These are phyloP conservation scores for Claviceps arundinis DNA, from an alignment of 2,329 filamentous ascomycete genomes.

Conservation along the genomic window DNA sequence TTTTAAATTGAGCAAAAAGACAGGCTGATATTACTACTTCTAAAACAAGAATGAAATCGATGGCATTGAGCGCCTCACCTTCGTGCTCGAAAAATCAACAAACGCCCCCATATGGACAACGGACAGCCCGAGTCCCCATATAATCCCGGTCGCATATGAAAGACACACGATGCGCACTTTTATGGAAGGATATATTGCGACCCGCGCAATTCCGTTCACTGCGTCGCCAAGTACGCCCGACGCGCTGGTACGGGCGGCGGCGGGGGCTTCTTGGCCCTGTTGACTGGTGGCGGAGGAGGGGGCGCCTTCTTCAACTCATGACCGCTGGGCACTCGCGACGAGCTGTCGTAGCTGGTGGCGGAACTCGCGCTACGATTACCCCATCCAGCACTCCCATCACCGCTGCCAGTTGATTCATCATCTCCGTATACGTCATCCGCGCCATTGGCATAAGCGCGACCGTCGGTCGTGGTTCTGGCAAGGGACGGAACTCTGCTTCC, in stretches of 20 bases:
- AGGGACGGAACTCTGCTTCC: conserved; percentile 26
- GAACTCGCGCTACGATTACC: conserved; percentile 39
- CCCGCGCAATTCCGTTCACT: conserved; percentile 2
- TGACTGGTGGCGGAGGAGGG: conserved; percentile 37
- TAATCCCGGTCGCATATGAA: neutral
- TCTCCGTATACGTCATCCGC: conserved; percentile 34
- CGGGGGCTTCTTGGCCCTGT: conserved; percentile 30
- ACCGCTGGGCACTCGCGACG: conserved; percentile 13
- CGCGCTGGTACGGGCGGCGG: conserved; percentile 21
- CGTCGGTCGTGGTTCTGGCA: conserved; percentile 27
- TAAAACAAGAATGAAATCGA: neutral
- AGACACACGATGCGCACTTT: neutral
- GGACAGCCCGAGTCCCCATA: neutral
- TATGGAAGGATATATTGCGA: neutral
- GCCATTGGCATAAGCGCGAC: conserved; percentile 14
- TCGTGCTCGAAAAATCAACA: too few relatives aligned
- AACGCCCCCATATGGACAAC: too few relatives aligned
- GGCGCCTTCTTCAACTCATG: conserved; percentile 37
- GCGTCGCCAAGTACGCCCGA: conserved; percentile 13
- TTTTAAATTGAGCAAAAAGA: neutral
- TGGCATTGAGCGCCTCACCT: too few relatives aligned
- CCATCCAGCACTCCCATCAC: conserved; percentile 38
- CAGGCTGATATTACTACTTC: too few relatives aligned
- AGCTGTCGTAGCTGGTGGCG: conserved; percentile 41
- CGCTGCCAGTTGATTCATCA: conserved; percentile 36